These are phyloP conservation scores for Vitis labrusca DNA, from an alignment of 164 flowering plant genomes.

Conservation along the genomic window DNA sequence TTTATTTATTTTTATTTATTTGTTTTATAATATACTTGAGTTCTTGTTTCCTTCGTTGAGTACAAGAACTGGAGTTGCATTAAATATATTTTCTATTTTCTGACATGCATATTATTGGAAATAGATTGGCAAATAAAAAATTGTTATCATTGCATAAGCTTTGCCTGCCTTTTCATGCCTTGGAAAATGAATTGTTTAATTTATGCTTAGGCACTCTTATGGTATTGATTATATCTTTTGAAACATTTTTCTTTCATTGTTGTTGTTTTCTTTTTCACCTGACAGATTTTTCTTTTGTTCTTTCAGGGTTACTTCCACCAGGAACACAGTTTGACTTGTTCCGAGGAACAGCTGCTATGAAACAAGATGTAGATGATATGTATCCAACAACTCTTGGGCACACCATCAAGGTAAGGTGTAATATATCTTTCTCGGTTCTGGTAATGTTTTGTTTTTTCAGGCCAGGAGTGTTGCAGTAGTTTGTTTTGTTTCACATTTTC, in stretches of 20 bases:
- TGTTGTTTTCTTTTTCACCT: neutral
- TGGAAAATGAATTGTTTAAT: too few species aligned
- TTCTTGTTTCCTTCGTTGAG: neutral
- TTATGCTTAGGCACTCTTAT: too few species aligned
- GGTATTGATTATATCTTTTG: too few species aligned
- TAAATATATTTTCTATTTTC: too few species aligned
- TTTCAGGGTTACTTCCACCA: constrained; percentile 91
- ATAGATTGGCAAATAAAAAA: too few species aligned
- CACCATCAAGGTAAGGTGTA: constrained; percentile 67
- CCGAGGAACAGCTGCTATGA: constrained; percentile 99
- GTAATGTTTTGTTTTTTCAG: neutral
- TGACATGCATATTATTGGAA: too few species aligned
- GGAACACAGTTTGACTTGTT: constrained; percentile 98
- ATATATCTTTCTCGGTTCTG: neutral
- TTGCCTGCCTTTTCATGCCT: too few species aligned
- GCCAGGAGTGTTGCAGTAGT: neutral
- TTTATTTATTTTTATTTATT: neutral
- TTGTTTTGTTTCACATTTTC: neutral
- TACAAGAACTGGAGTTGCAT: too few species aligned
- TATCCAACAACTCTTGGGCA: constrained; percentile 82
- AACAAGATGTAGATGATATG: constrained; percentile 95
- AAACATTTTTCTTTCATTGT: neutral
- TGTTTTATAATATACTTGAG: neutral
- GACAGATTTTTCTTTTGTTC: constrained; percentile 10
- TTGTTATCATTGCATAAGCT: too few species aligned